Evolutionary conservation across 305 asterid genomes (phyloP).

Genomic region (Fraxinus sp.): DNA sequence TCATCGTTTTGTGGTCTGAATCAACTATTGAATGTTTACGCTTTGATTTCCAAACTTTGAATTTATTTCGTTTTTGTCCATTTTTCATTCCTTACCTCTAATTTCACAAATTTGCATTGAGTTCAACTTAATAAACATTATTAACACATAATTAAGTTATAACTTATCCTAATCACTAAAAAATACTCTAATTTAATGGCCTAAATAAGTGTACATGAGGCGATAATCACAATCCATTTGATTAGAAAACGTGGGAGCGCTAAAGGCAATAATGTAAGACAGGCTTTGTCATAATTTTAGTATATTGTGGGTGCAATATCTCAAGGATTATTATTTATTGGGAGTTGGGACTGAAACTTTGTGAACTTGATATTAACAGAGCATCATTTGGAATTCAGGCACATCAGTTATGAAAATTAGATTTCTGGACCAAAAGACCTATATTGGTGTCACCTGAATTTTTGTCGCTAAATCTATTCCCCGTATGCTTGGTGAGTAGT

Average conservation of each 20-base stretch:
- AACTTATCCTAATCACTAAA: no score
- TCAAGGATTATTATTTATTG: neutral
- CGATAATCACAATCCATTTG: no score
- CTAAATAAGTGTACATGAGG: no score
- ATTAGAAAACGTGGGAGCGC: neutral
- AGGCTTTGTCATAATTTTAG: neutral
- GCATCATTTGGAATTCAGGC: neutral
- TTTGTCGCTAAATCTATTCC: neutral
- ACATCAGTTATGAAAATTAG: neutral
- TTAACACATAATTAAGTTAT: no score
- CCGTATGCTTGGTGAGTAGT: neutral
- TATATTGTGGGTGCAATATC: neutral
- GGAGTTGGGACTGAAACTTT: neutral
- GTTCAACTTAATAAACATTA: no score
- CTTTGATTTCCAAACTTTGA: no score
- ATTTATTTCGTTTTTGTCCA: no score
- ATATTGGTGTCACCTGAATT: neutral
- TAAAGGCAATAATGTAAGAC: neutral
- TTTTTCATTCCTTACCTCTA: no score
- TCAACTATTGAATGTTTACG: no score
- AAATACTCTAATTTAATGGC: no score
- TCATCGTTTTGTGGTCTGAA: no score
- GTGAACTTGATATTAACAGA: neutral
- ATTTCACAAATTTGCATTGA: no score
- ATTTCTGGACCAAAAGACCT: neutral